Conservation (phyloP, 805 yeast genomes). For the Yarrowia sp. region DNA sequence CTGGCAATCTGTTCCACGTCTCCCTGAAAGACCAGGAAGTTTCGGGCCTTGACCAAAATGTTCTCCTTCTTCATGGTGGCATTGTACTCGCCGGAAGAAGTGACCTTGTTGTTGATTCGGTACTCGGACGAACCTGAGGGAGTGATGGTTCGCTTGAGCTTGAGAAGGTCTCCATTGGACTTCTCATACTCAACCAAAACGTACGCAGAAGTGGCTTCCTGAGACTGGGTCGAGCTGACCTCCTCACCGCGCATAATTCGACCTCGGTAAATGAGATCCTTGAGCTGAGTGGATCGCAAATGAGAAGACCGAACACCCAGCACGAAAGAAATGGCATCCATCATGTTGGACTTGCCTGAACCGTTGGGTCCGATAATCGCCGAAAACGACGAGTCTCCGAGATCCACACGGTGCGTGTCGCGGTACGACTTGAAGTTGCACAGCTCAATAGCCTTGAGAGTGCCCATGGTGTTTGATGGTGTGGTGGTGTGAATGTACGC, state of each 20-base stretch:
- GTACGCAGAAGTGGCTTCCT: constrained; percentile 51
- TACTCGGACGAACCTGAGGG: constrained; percentile 63
- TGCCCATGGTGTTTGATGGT: constrained; percentile 59
- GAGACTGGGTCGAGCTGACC: constrained; percentile 32
- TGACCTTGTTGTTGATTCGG: constrained; percentile 56
- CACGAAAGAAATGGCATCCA: constrained; percentile 96
- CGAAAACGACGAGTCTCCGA: constrained; percentile 77
- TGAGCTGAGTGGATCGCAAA: constrained; percentile 67
- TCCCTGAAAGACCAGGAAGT: constrained; percentile 93
- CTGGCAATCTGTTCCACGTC: constrained; percentile 93
- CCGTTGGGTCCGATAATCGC: constrained; percentile 98
- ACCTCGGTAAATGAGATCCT: constrained; percentile 81
- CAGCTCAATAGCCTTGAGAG: constrained; percentile 72
- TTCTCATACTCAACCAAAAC: constrained; percentile 76
- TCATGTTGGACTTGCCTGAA: constrained; percentile 94
- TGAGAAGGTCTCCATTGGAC: constrained; percentile 52
- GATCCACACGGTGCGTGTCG: constrained; percentile 71
- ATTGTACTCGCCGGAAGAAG: constrained; percentile 62
- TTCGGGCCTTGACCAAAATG: constrained; percentile 81
- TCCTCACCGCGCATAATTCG: constrained; percentile 39
- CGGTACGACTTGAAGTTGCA: constrained; percentile 88
- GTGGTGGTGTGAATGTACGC: neutral
- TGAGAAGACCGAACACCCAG: constrained; percentile 76
- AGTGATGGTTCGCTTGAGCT: constrained; percentile 56
- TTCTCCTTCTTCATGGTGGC: constrained; percentile 68